Evolutionary conservation across 306 rosid species (phyloP).

Genomic region (Trifolium pratense): DNA sequence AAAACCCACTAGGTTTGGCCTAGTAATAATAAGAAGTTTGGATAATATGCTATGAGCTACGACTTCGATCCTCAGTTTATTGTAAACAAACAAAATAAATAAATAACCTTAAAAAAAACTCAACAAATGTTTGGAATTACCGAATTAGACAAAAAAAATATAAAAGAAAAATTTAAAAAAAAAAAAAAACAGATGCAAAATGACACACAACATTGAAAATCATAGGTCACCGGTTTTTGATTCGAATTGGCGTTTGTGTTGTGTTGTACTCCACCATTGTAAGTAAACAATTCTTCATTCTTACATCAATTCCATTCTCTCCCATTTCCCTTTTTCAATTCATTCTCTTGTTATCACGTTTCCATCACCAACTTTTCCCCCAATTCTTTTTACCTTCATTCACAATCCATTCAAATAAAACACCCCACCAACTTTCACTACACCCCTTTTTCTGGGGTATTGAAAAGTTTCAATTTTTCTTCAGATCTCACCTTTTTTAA

Average conservation of each 20-base stretch:
- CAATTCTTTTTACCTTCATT: no score
- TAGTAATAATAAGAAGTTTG: no score
- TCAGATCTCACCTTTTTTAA: constrained; percentile 44
- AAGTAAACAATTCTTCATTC: constrained; percentile 29
- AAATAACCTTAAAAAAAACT: no score
- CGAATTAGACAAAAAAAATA: no score
- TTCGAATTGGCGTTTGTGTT: constrained; percentile 10
- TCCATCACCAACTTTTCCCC: constrained; percentile 27
- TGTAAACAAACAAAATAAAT: no score
- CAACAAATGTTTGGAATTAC: no score
- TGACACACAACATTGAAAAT: constrained; percentile 29
- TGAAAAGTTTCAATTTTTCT: constrained; percentile 33
- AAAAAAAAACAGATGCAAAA: not conserved
- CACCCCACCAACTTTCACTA: constrained; percentile 53
- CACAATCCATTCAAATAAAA: no score
- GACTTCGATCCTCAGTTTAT: no score
- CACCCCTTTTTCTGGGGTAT: constrained; percentile 15
- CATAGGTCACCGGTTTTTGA: constrained; percentile 27
- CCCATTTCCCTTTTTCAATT: constrained; percentile 15
- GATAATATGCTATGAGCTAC: no score
- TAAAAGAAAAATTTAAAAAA: not conserved
- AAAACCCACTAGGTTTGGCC: no score
- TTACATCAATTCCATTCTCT: not conserved
- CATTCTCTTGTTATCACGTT: constrained; percentile 46
- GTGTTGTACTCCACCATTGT: not conserved